A percentile compares a stretch with the other conserved stretches of the same genome.
phyloP scores from a whole-genome alignment of 371 early-diverging fungal species.

The Sporodiniella umbellata region DNA sequence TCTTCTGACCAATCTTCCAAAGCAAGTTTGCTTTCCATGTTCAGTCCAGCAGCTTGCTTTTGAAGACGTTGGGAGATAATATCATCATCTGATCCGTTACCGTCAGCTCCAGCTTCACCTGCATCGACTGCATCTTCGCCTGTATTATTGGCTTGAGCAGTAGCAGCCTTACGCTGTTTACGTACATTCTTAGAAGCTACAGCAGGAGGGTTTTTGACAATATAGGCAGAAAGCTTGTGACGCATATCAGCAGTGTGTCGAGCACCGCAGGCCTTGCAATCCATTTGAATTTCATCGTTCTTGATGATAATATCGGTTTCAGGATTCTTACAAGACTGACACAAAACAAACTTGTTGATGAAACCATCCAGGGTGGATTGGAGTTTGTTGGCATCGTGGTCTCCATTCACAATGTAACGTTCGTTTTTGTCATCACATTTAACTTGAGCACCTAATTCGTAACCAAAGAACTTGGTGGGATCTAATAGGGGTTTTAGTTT shows the following conservation, averaged over 20 bases:
- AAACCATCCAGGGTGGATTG: constrained; percentile 91
- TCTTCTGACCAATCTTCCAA: constrained; percentile 88
- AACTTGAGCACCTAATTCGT: constrained; percentile 95
- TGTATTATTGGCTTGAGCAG: constrained; percentile 42
- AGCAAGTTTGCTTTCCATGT: constrained; percentile 59
- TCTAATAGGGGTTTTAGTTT: constrained; percentile 30
- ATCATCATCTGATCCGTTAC: constrained; percentile 61
- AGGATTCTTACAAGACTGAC: constrained; percentile 95
- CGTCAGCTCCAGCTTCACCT: constrained; percentile 16
- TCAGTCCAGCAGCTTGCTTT: constrained; percentile 65
- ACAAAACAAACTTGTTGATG: constrained; percentile 97
- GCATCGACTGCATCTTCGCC: constrained; percentile 46
- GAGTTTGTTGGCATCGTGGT: constrained; percentile 88
- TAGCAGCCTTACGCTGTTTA: constrained; percentile 66
- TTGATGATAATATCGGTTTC: constrained; percentile 90
- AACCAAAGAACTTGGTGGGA: constrained; percentile 94
- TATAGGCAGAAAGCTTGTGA: constrained; percentile 87
- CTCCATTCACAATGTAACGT: constrained; percentile 97
- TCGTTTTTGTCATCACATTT: constrained; percentile 90
- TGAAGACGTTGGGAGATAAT: constrained; percentile 71
- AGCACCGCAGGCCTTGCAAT: constrained; percentile 94
- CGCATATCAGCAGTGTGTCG: constrained; percentile 82
- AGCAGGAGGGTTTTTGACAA: constrained; percentile 91
- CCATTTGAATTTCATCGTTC: constrained; percentile 39
- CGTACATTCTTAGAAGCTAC: constrained; percentile 59